Percentiles rank a stretch among this genome's conserved stretches.
phyloP scores from a whole-genome alignment of 2,329 filamentous ascomycete species.

The Colletotrichum lindemuthianum region DNA sequence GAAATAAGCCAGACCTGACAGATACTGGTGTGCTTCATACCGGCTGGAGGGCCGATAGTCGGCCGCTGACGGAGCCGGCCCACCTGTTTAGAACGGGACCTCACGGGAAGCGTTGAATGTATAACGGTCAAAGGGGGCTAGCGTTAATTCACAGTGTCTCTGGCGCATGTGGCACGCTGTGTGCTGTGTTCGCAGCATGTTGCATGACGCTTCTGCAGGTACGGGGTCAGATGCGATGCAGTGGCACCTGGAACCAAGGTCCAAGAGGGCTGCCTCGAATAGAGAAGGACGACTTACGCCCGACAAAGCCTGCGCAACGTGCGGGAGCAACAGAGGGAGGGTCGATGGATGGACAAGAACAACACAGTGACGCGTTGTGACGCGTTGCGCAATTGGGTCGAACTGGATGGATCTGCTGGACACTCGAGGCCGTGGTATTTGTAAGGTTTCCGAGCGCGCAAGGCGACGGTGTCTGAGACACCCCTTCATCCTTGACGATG shows the following conservation, averaged over 20 bases:
- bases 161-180: constrained; percentile 31
- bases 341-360: constrained; percentile 22
- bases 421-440: constrained; percentile 9
- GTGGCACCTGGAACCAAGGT: constrained; percentile 2
- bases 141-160: constrained; percentile 28
- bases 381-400: constrained; percentile 5
- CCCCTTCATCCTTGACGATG: constrained; percentile 27
- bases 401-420: constrained; percentile 19
- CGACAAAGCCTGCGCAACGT: background rate
- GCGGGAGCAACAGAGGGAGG: constrained; percentile 27
- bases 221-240: constrained; percentile 35
- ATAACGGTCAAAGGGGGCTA: constrained; percentile 23
- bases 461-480: constrained; percentile 30
- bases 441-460: constrained; percentile 16
- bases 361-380: constrained; percentile 3
- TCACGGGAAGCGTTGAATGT: constrained; percentile 19
- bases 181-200: constrained; percentile 6
- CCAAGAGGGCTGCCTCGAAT: background rate
- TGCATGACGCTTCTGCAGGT: constrained; percentile 41
- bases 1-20: background rate
- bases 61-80: constrained; percentile 17
- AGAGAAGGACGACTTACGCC: no score
- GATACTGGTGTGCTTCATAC: background rate
- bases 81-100: constrained; percentile 22
- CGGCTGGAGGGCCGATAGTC: constrained; percentile 1